These are phyloP conservation scores for Ottelia alismoides DNA, from an alignment of 106 monocot species.

Conservation along the genomic window DNA sequence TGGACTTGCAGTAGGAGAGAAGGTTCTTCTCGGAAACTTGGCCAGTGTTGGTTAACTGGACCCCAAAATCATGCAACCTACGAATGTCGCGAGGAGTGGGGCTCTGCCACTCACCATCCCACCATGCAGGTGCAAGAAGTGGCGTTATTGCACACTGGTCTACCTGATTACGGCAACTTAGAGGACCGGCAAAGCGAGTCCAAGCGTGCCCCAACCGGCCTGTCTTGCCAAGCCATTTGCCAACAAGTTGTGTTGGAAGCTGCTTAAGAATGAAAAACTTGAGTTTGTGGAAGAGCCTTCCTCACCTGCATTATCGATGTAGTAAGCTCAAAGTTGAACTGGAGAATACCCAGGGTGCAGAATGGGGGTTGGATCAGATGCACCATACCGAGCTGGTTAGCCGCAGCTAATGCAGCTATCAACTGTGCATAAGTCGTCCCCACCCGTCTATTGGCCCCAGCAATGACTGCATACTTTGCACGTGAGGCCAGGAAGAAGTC, in stretches of 20 bases:
- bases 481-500: conserved; percentile 93
- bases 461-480: conserved; percentile 72
- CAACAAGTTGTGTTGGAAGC: conserved; percentile 72
- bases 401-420: conserved; percentile 70
- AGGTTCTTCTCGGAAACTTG: conserved; percentile 38
- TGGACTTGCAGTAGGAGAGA: conserved; percentile 29
- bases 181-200: conserved; percentile 74
- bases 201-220: conserved; percentile 87
- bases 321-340: too few species aligned
- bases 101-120: conserved; percentile 86
- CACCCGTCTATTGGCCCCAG: conserved; percentile 90
- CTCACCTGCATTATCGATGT: conserved; percentile 30
- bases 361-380: neutral
- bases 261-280: conserved; percentile 69
- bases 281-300: conserved; percentile 10
- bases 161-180: conserved; percentile 57
- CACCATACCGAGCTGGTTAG: conserved; percentile 57
- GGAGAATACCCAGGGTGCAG: too few species aligned
- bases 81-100: conserved; percentile 58
- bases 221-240: conserved; percentile 46
- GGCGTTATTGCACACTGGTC: conserved; percentile 81
- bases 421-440: conserved; percentile 93
- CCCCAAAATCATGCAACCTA: conserved; percentile 46
- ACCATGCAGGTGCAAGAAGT: conserved; percentile 79
- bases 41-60: conserved; percentile 36